Evolutionary conservation across 306 rosid genomes (phyloP), one percentile per base, ranked within the genome.

Genomic region (Begonia peltatifolia): DNA sequence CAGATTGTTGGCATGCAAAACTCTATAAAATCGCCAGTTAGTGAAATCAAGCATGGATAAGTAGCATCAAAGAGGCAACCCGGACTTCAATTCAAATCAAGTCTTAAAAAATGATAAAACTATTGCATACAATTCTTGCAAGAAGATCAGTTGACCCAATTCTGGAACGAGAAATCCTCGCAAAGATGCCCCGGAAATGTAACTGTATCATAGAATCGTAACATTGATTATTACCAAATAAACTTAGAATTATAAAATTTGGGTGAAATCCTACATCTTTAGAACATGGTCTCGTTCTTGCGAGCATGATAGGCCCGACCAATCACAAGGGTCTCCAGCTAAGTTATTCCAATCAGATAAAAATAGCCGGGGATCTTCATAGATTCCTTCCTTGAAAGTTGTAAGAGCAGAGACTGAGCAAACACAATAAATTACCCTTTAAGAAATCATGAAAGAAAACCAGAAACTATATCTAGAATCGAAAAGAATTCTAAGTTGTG

Each of bases 161-260:
- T 87, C 95, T 50, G 76, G 86, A 41, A 81, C 78, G 52, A 92
- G 74, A 75, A 77, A 83, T 55, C 99, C 99, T 56, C 50, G 73
- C 41, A 92, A 36, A 12, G 82, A 79, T 48, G 84, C 78, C 52
- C 89, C 84, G 14, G 99, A 77, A 47, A 92, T 66, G 68, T 86
- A 81, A 51, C 97, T 88, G 79, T 79, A 70, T 57, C 65, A 65
- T 50, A 69, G 20, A 67, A 55, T 30, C 9, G 38, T 30, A 6
- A 30, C 6, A 30, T 30, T 9, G 38, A 30, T 30, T 30, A 30
- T 30, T 30, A 30, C 8, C 38, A 30, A 30, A 30, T 30, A 6
- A 30, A 30, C 38, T 0, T 5, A 30, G 38, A 5, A 0, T 30
- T 30, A 30, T 30, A 30, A 20, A 30, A 30, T 30, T 30, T 5